Percentiles rank a stretch among this genome's conserved stretches.
phyloP scores from a whole-genome alignment of 73 alveolate genomes.

The Uronychia binucleata region DNA sequence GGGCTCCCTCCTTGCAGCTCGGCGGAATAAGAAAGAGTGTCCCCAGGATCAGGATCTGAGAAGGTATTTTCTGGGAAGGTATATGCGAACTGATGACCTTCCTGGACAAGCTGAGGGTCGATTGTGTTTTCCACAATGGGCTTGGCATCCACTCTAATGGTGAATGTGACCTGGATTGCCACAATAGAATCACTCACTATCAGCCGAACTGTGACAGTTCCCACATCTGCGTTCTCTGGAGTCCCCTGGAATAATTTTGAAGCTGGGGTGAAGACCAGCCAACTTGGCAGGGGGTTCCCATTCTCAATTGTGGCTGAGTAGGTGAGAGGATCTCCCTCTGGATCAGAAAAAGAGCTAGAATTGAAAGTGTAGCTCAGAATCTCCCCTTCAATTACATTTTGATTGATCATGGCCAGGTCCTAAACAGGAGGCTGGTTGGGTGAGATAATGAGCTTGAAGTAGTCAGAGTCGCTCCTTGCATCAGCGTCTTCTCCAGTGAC shows the following conservation, averaged over 20 bases:
- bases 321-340: not conserved
- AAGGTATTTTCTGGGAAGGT: slow-evolving; percentile 10
- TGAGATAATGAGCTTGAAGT: not conserved
- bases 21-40: not conserved
- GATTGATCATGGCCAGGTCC: not conserved
- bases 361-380: not conserved
- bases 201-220: not conserved
- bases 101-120: not conserved
- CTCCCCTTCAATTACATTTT: not conserved
- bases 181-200: slow-evolving; percentile 13
- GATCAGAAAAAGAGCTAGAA: not conserved
- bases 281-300: not conserved
- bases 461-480: not conserved
- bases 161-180: not conserved
- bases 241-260: slow-evolving; percentile 6
- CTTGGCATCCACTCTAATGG: not conserved
- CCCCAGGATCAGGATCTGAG: slow-evolving; percentile 7
- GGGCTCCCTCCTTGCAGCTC: not conserved
- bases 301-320: not conserved
- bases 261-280: slow-evolving; percentile 26
- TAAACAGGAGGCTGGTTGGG: not conserved
- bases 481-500: slow-evolving; percentile 9
- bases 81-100: not conserved
- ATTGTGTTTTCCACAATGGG: slow-evolving; percentile 9
- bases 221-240: slow-evolving; percentile 5